A percentile compares a stretch with the other conserved stretches of the same genome.
phyloP scores from a whole-genome alignment of 345 rosid genomes.

The Dipteronia sinensis region DNA sequence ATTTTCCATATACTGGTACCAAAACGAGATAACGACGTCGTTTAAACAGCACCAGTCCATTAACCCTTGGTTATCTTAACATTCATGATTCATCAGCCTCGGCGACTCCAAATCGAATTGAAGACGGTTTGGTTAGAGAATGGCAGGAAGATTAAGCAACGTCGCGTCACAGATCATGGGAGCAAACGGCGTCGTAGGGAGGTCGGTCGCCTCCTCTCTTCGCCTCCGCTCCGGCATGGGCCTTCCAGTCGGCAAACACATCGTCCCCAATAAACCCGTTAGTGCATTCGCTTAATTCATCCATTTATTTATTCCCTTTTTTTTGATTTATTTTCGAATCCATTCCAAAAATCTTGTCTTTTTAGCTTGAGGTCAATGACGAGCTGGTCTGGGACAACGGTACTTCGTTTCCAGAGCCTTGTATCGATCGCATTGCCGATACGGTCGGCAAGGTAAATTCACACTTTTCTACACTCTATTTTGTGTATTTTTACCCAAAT shows the following conservation, averaged over 20 bases:
- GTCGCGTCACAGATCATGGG: conserved; percentile 83
- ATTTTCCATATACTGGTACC: too few relatives aligned
- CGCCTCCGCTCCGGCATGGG: conserved; percentile 96
- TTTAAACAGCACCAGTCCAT: too few relatives aligned
- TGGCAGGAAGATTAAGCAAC: conserved; percentile 85
- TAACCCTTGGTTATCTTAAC: not conserved
- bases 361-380: conserved; percentile 79
- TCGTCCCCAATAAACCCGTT: conserved; percentile 95
- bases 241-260: conserved; percentile 90
- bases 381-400: conserved; percentile 98
- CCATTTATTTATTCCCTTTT: not conserved
- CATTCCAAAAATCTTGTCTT: not conserved
- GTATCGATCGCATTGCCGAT: conserved; percentile 96
- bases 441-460: conserved; percentile 82
- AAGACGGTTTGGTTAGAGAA: conserved; percentile 20
- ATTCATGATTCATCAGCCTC: too few relatives aligned
- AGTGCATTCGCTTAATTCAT: conserved; percentile 21
- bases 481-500: not conserved
- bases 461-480: not conserved
- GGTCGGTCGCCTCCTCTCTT: conserved; percentile 76
- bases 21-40: too few relatives aligned
- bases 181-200: conserved; percentile 74
- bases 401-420: conserved; percentile 87
- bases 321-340: conserved; percentile 10
- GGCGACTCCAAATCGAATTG: not conserved